Conservation (phyloP, 345 rosid species). For the Aethionema arabicum region DNA sequence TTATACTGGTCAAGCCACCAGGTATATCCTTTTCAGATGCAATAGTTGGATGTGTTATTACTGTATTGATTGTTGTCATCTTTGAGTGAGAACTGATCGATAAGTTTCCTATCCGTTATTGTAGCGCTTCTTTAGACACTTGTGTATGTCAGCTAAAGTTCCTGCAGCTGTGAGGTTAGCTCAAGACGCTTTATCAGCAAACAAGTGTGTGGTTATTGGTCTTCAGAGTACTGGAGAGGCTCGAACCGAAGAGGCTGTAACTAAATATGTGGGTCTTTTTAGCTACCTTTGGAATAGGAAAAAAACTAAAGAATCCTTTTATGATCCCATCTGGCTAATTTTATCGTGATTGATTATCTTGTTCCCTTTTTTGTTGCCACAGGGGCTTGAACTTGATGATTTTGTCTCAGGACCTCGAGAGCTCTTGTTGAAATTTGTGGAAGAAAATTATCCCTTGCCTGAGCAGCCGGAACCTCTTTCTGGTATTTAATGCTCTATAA, state of each 20-base stretch:
- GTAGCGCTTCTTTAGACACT: constrained; percentile 97
- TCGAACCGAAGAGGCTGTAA: constrained; percentile 96
- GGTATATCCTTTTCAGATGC: constrained; percentile 44
- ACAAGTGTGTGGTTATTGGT: constrained; percentile 94
- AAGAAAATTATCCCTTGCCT: constrained; percentile 95
- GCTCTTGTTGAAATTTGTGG: constrained; percentile 91
- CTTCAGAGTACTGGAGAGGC: constrained; percentile 99
- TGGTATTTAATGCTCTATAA: constrained; percentile 43
- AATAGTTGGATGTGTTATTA: constrained; percentile 10
- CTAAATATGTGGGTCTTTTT: constrained; percentile 76
- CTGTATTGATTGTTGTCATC: constrained; percentile 21
- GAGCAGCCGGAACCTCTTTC: constrained; percentile 88
- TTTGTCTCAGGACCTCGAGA: constrained; percentile 99
- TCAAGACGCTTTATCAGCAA: constrained; percentile 63
- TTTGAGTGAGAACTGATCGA: constrained; percentile 17
- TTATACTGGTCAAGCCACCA: constrained; percentile 99
- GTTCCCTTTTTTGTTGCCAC: constrained; percentile 13
- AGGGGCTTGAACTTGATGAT: constrained; percentile 99
- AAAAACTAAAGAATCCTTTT: constrained; percentile 10
- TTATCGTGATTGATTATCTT: constrained; percentile 21
- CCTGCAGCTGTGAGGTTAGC: constrained; percentile 90
- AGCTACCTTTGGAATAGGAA: constrained; percentile 3
- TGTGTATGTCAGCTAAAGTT: constrained; percentile 99
- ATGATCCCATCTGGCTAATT: constrained; percentile 20
- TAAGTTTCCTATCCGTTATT: constrained; percentile 30